Percentiles rank a stretch among this genome's conserved stretches.
phyloP scores from a whole-genome alignment of 352 stramenopile genomes.

The Pythium apleroticum region DNA sequence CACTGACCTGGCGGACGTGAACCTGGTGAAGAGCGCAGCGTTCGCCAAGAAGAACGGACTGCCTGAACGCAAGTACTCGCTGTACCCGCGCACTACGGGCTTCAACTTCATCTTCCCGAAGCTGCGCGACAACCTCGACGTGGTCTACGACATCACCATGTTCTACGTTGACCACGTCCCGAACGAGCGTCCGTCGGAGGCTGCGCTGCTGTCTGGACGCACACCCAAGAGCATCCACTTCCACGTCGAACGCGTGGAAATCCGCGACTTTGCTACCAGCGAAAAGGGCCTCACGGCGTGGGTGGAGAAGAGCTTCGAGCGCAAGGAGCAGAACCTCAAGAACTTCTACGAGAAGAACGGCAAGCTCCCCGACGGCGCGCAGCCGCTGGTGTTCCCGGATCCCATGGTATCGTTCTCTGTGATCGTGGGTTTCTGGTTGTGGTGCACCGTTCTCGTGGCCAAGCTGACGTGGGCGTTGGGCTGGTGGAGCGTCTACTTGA shows the following conservation, averaged over 20 bases:
- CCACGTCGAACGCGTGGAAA: slow-evolving; percentile 64
- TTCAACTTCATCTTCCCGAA: slow-evolving; percentile 77
- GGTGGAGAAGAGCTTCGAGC: slow-evolving; percentile 66
- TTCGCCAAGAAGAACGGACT: slow-evolving; percentile 60
- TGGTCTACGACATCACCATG: slow-evolving; percentile 83
- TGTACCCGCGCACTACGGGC: slow-evolving; percentile 77
- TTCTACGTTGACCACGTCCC: slow-evolving; percentile 71
- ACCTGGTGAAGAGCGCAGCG: slow-evolving; percentile 56
- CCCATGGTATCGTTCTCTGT: slow-evolving; percentile 30
- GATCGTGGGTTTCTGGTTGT: slow-evolving; percentile 60
- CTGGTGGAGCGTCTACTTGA: slow-evolving; percentile 14
- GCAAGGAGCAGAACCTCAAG: slow-evolving; percentile 64
- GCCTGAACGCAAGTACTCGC: slow-evolving; percentile 49
- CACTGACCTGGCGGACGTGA: slow-evolving; percentile 68
- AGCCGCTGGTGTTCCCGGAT: slow-evolving; percentile 44
- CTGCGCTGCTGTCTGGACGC: slow-evolving; percentile 54
- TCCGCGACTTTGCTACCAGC: slow-evolving; percentile 39
- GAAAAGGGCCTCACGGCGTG: slow-evolving; percentile 49
- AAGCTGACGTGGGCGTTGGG: slow-evolving; percentile 15
- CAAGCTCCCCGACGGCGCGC: slow-evolving; percentile 46
- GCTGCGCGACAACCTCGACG: slow-evolving; percentile 51
- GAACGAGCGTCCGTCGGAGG: slow-evolving; percentile 68
- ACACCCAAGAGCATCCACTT: slow-evolving; percentile 67
- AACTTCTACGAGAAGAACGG: slow-evolving; percentile 60
- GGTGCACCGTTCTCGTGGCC: slow-evolving; percentile 7